Evolutionary conservation across 495 filamentous ascomycete genomes (phyloP), one percentile per base, ranked within the genome.

Genomic region (Aspergillus diversus): DNA sequence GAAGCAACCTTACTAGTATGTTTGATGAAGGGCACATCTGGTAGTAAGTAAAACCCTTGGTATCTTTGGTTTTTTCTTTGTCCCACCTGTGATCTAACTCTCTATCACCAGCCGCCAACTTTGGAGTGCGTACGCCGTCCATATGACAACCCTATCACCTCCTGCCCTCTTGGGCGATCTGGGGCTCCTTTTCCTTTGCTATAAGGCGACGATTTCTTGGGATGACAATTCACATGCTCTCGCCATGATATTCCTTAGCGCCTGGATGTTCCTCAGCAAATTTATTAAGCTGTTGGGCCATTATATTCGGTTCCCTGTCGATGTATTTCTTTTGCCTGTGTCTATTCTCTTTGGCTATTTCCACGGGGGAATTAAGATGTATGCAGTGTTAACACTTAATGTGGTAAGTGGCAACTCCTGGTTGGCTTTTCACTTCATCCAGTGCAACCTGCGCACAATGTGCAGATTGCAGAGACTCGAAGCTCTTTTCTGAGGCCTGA

Each of bases 1-100:
- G 90, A 66, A 91, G 89, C 74, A 93, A 94, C 72, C 84, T 90
- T 65, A 91, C 87, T 33, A 91, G 88, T 66, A 86, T 92, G 76
- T 82, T 90, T 60, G 80, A 80, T 68, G 89, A 92, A 66, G 79
- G 83, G 68, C 80, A 89, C 71, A 85, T 91, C 69, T 87, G 84
- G 81, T 82, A 77, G 87, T 91, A 79, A 82, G 87, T 86, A 55
- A 57, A 48, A 2, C 58, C 60, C 53, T 56, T 31, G 13, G 55
- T 68, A 57, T 63, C 62, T 31, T 53, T 42, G 48, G 55, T 39
- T n/a, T 46, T 58, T 17, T 34, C 61, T 52, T 54, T 47, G 21
- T 27, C 2, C 21, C 21, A 68, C 17, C 53, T 53, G 52, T 47
- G 50, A 55, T 68, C 77, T 81, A 72, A 80, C 55, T 43, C 37